phyloP scores from a whole-genome alignment of 225 moss, liverwort and hornwort genomes.

The Polytrichum formosum region DNA sequence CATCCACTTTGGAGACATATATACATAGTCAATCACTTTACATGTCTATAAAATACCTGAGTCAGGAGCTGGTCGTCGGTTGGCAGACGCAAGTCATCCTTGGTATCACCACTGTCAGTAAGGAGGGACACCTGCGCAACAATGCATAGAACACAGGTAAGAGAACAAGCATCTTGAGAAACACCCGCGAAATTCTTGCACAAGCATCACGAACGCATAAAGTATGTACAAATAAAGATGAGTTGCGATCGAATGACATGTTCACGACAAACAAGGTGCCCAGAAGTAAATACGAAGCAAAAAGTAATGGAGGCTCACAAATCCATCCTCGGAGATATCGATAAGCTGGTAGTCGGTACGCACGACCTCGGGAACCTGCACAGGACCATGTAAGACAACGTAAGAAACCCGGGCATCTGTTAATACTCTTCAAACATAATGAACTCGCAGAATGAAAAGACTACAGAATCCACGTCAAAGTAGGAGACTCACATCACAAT shows the following conservation, averaged over 20 bases:
- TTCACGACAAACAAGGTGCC: no score
- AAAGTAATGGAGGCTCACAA: constrained; percentile 48
- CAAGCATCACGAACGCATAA: no score
- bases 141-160: no score
- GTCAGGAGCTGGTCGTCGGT: constrained; percentile 69
- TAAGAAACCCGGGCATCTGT: no score
- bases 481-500: constrained; percentile 79
- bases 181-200: background rate
- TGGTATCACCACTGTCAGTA: constrained; percentile 62
- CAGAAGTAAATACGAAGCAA: background rate
- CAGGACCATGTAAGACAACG: background rate
- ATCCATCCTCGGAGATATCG: constrained; percentile 94
- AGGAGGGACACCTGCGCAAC: constrained; percentile 78
- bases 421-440: no score
- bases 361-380: constrained; percentile 90
- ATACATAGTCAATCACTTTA: no score
- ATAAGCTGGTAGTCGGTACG: constrained; percentile 96
- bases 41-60: constrained; percentile 33
- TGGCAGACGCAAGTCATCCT: constrained; percentile 90
- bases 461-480: background rate
- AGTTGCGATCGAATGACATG: no score
- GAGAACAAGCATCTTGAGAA: background rate
- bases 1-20: no score
- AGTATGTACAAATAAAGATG: no score
- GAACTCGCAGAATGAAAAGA: background rate